Base-by-base conservation (phyloP, 2,329 filamentous ascomycete genomes). In the Teratosphaeria viscida region DNA sequence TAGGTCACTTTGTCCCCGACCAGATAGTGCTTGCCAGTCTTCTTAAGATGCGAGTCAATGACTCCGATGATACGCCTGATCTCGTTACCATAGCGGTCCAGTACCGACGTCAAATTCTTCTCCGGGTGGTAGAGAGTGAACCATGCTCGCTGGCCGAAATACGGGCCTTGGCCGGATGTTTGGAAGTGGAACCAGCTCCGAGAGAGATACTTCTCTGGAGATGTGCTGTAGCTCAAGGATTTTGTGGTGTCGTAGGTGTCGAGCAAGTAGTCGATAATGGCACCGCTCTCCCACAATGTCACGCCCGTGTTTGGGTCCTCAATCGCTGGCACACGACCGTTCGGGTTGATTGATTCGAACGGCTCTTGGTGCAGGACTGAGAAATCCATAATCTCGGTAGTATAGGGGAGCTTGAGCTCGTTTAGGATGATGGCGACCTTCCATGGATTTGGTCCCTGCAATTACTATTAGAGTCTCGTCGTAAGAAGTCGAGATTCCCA, bases 81-180 rank as follows among this genome's bases (percentile, higher is more conserved):
- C 65, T 81, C 78, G 26, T 74, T 73, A 16, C 65, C 58, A 63
- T 80, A 81, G 32, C 78, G 75, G 7, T 78, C 73, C n/a, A 75
- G 65, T 4, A 76, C 78, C 11, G 72, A 75, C 0, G 66, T 70
- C 29, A 79, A 23, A 47, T 60, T 37, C 61, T 75, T 75, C 59
- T 81, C 77, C 0, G 67, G 68, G 66, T 79, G 74, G 59, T 73
- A 76, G 29, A 61, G 52, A 7, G 55, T 27, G 52, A 61, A 61
- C 60, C 60, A 61, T 29, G 60, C 70, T 0, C 68, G 69, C 65
- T 80, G 78, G 14, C 79, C 79, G 60, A 73, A 72, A 57, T 73
- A 73, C 0, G 73, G 71, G 3, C 71, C 72, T 58, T 63, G 62
- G 26, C 65, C 65, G 8, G 60, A 65, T n/a, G 71, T 66, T 56